Conservation (phyloP, 2,329 filamentous ascomycete genomes). For the Macrophomina phaseolina region DNA sequence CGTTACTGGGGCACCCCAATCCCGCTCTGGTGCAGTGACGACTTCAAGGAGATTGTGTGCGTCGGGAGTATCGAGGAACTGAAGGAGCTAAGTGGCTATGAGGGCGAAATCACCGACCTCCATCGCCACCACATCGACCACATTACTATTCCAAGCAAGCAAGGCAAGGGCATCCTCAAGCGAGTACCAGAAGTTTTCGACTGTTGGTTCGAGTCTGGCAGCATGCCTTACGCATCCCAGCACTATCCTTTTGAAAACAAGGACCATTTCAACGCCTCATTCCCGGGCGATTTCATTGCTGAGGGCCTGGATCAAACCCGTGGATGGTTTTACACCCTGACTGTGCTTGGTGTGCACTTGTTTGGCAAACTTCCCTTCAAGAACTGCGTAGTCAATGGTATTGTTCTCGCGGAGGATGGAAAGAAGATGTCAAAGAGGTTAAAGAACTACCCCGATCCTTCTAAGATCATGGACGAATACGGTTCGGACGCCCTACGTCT, state of each 20-base stretch:
- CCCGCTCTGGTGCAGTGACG: constrained; percentile 89
- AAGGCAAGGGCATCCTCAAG: constrained; percentile 81
- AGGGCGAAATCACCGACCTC: constrained; percentile 81
- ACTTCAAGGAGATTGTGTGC: constrained; percentile 84
- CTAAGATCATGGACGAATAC: constrained; percentile 81
- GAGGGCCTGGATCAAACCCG: constrained; percentile 93
- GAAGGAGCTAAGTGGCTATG: constrained; percentile 82
- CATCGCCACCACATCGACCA: constrained; percentile 93
- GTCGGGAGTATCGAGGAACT: constrained; percentile 85
- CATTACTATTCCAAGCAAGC: constrained; percentile 90
- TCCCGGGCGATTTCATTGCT: constrained; percentile 93
- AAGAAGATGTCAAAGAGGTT: constrained; percentile 99
- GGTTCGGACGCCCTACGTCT: constrained; percentile 90
- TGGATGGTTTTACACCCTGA: constrained; percentile 95
- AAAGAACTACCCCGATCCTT: constrained; percentile 94
- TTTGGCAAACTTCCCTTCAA: constrained; percentile 87
- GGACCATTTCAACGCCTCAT: constrained; percentile 78
- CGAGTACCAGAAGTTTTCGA: constrained; percentile 91
- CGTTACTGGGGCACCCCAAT: constrained; percentile 96
- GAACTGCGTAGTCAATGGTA: constrained; percentile 96
- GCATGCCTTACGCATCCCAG: constrained; percentile 90
- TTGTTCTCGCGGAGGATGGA: constrained; percentile 90
- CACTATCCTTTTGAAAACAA: constrained; percentile 93
- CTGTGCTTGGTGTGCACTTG: constrained; percentile 85
- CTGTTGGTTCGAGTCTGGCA: constrained; percentile 96